These are phyloP conservation scores for Glutinoglossum americanum DNA, from an alignment of 495 filamentous ascomycete species.

Conservation along the genomic window DNA sequence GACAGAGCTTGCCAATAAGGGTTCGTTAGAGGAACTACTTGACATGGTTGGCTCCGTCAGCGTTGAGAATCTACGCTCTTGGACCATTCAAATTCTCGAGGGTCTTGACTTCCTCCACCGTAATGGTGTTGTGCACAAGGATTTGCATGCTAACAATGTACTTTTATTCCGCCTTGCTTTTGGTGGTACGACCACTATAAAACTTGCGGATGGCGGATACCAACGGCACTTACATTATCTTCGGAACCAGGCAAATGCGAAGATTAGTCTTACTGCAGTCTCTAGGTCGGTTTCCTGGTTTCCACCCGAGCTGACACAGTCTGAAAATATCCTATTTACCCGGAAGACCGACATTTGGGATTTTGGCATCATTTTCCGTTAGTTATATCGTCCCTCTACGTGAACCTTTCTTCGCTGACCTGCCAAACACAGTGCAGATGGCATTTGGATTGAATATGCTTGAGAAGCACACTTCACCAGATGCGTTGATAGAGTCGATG, in stretches of 20 bases:
- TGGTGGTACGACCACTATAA: constrained; percentile 34
- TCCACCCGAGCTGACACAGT: constrained; percentile 53
- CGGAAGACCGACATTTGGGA: constrained; percentile 91
- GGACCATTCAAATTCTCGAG: constrained; percentile 80
- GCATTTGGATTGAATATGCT: constrained; percentile 64
- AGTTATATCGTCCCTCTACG: not conserved
- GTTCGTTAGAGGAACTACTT: constrained; percentile 61
- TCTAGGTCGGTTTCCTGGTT: constrained; percentile 65
- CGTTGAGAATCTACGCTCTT: constrained; percentile 50
- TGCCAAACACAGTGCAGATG: constrained; percentile 45
- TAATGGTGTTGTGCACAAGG: constrained; percentile 59
- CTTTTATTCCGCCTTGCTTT: constrained; percentile 38
- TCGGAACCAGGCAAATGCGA: constrained; percentile 15
- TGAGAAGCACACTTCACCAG: constrained; percentile 57
- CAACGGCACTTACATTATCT: constrained; percentile 36
- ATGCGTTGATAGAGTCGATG: constrained; percentile 35
- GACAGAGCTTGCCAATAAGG: constrained; percentile 58
- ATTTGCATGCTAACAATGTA: constrained; percentile 55
- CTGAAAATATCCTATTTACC: constrained; percentile 32
- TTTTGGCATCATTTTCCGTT: constrained; percentile 53
- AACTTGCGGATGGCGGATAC: constrained; percentile 48
- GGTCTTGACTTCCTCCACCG: constrained; percentile 70
- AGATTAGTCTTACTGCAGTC: constrained; percentile 26
- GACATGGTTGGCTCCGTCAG: constrained; percentile 54
- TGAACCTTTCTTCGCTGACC: not conserved